Base-by-base conservation (phyloP, 305 asterid genomes). In the Ilex paraguariensis region DNA sequence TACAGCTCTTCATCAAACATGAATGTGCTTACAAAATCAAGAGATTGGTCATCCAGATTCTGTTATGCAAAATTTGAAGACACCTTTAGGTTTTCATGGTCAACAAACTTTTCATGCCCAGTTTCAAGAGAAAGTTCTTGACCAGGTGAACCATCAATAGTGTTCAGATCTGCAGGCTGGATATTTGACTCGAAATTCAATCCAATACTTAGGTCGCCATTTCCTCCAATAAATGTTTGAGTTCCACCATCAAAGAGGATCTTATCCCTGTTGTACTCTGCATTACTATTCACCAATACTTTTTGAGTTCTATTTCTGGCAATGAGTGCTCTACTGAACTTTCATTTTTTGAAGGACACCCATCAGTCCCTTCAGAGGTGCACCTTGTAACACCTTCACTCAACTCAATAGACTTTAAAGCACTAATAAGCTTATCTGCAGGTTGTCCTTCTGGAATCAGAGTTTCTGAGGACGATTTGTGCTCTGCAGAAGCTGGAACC, bases 1-100 rank as follows among this genome's bases (percentile, higher is more conserved):
- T 90, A 96, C 70, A 90, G 86, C 85, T 93, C 97, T 73, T 93
- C 95, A 57, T 87, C 96, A 32, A 87, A 84, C 88, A 81, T 77
- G 73, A 85, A 85, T 60, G 97, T 82, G 85, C 74, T 81, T 54
- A 85, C 80, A 75, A 80, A 85, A 66, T 85, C 87, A 82, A 75
- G 65, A 60, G 87, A 75, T 4, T 72, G 72, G 74, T 76, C 88
- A 64, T 82, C 86, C 57, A 74, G 50, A 52, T 76, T 77, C 67
- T 75, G 76, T 48, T 45, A 45, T 50, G 66, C 59, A 56, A 57
- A 57, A 71, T 63, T 69, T 53, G 90, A 66, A 63, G 70, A 58
- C 58, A 54, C 61, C 62, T 59, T 74, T 53, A 3, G 13, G 61
- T 61, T 62, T 48, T 67, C 70, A 46, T 44, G 42, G 33, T 7